Base-by-base conservation (phyloP, 208 protist species). In the Leishmania gerbilli region DNA sequence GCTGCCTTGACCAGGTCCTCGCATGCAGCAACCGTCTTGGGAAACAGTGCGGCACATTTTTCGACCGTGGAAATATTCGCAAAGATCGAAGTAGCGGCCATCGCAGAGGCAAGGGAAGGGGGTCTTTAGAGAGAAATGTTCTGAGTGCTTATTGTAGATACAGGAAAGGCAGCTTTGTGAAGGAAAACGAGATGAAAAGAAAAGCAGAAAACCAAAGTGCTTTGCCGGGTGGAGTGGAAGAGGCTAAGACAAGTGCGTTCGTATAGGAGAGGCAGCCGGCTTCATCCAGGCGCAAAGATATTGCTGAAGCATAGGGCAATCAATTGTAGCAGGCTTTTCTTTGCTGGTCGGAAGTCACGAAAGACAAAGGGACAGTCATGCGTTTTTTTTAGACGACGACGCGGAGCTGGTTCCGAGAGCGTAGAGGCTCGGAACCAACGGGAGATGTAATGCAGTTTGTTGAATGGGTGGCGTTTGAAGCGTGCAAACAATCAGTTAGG, bases 31-130 rank as follows among this genome's bases (percentile, higher is more conserved):
- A 84, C 79, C 34, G 88, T 90, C 67, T 90, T 91, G 3, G 94
- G 94, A 77, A 97, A 97, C 42, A 97, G 83, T 27, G 71, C 75
- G 3, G 90, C 91, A 75, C 90, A 94, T 64, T 91, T 89, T 60
- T 81, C 49, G 4, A 83, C 76, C 37, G 83, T 84, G 19, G 64
- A 77, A 6, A 92, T 83, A 75, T 95, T 85, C 56, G 89, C 89
- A 85, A 96, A 95, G 24, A 95, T 82, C 19, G 40, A 40, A 62
- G 87, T 83, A 69, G 79, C 85, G 1, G 82, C 42, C 83, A 65
- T 65, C 42, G 40, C 13, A 34, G 56, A 77, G 51, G 27, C 17
- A 64, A 49, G 56, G 31, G 34, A 58, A 42, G 27, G 56, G 40
- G 56, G 7, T 3, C 21, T 31, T 53, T 27, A 68, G 34, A 64